These are phyloP conservation scores for Xerocomus potaroensis DNA, from an alignment of 768 basidiomycete species.

Conservation along the genomic window DNA sequence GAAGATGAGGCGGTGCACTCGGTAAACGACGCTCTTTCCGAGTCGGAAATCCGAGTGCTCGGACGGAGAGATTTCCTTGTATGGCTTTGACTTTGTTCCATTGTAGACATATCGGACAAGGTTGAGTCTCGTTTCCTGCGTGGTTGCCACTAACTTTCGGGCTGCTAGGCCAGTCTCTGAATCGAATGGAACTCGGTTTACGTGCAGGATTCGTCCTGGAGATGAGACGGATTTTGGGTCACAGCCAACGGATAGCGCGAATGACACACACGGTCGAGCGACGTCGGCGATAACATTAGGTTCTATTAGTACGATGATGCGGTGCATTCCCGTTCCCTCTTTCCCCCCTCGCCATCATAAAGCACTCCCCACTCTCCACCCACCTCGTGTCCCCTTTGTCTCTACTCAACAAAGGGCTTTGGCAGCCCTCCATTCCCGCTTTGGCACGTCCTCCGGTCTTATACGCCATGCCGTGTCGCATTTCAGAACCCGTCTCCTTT, in stretches of 20 bases:
- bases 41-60: background rate
- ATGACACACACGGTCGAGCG: conserved; percentile 10
- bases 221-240: conserved; percentile 7
- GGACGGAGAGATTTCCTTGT: conserved; percentile 4
- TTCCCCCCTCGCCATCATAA: background rate
- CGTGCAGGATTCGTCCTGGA: background rate
- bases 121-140: background rate
- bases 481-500: conserved; percentile 12
- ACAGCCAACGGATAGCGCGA: conserved; percentile 4
- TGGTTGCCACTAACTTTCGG: background rate
- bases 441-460: conserved; percentile 18
- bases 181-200: background rate
- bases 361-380: conserved; percentile 5
- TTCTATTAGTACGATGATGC: conserved; percentile 18
- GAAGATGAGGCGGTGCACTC: too few species aligned
- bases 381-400: conserved; percentile 21
- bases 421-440: conserved; percentile 17
- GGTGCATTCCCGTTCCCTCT: conserved; percentile 1
- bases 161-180: background rate
- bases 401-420: conserved; percentile 24
- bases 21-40: background rate
- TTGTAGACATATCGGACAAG: background rate
- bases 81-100: conserved; percentile 14
- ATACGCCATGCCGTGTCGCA: conserved; percentile 18
- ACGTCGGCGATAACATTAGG: conserved; percentile 13